Conservation (phyloP, 2,329 filamentous ascomycete species). For the Dactylellina haptotyla region DNA sequence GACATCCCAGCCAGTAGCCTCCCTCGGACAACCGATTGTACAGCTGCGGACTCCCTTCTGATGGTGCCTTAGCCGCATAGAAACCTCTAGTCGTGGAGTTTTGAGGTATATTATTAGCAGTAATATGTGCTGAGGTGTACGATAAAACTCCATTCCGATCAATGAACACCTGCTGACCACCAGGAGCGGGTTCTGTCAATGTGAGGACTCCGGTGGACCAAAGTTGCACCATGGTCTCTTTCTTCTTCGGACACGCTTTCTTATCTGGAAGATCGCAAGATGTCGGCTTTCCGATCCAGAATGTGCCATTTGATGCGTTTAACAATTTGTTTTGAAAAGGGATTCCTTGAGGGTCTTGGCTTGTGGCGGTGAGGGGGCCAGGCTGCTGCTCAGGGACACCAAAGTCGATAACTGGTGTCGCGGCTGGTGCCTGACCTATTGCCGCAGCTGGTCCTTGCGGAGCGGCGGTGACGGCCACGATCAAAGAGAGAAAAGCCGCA, state of each 20-base stretch:
- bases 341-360: neutral
- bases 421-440: too few species aligned
- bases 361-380: neutral
- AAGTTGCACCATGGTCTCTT: constrained; percentile 62
- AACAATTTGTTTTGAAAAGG: constrained; percentile 64
- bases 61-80: constrained; percentile 63
- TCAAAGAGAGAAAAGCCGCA: constrained; percentile 4
- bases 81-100: constrained; percentile 63
- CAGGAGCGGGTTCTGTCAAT: constrained; percentile 68
- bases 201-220: constrained; percentile 60
- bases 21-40: constrained; percentile 60
- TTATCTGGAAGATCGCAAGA: constrained; percentile 65
- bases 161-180: constrained; percentile 72
- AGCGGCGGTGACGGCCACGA: constrained; percentile 11
- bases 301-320: constrained; percentile 64
- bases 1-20: constrained; percentile 64
- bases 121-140: constrained; percentile 69
- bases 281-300: constrained; percentile 66
- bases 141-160: constrained; percentile 66
- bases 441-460: too few species aligned
- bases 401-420: too few species aligned
- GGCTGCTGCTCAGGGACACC: too few species aligned
- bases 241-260: constrained; percentile 64
- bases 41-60: constrained; percentile 55
- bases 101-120: constrained; percentile 63